Evolutionary conservation across 306 rosid species (phyloP), one percentile per base, ranked within the genome.

Genomic region (Gillenia trifoliata): DNA sequence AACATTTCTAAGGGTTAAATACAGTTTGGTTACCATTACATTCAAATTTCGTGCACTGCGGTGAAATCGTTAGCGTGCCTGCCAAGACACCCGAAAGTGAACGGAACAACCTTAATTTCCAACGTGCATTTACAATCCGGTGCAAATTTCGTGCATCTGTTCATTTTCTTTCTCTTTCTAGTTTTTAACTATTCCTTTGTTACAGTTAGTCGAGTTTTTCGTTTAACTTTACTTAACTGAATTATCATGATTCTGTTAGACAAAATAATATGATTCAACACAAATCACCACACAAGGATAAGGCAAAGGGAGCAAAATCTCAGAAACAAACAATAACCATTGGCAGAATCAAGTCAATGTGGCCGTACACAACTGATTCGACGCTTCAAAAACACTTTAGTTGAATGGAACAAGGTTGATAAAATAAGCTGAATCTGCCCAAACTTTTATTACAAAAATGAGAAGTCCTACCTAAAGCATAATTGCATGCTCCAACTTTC

Each of bases 391-490:
- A 80, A 83, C 19, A 4, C 49, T 40, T 3, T 17, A 45, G 59
- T 47, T 54, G 45, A 70, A 84, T 56, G 70, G 71, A 86, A 75
- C 75, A 81, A 71, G 78, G 75, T 61, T 68, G 79, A 76, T 29
- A 59, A n/a, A n/a, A 41, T 36, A 72, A 20, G 71, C 68, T 65
- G 30, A 29, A 67, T 33, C 22, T 4, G 22, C 67, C 38, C 29
- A 40, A 66, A 56, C 64, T 82, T 81, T 89, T 89, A 87, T 91
- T 87, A 80, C 83, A 82, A 86, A 86, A 88, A 81, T 70, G 80
- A 83, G 74, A 77, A 81, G 66, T 56, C 67, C 89, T 82, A 77
- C 83, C 83, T 79, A 86, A 75, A 63, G 70, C 84, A 68, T 66
- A 43, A 70, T 67, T 69, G 83, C 85, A 43, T 43, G 36, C 68